Percentiles rank a stretch among this genome's conserved stretches.
Evolutionary conservation across 176 grass and related monocot genomes (phyloP).

Genomic region (Zoysia pacifica): DNA sequence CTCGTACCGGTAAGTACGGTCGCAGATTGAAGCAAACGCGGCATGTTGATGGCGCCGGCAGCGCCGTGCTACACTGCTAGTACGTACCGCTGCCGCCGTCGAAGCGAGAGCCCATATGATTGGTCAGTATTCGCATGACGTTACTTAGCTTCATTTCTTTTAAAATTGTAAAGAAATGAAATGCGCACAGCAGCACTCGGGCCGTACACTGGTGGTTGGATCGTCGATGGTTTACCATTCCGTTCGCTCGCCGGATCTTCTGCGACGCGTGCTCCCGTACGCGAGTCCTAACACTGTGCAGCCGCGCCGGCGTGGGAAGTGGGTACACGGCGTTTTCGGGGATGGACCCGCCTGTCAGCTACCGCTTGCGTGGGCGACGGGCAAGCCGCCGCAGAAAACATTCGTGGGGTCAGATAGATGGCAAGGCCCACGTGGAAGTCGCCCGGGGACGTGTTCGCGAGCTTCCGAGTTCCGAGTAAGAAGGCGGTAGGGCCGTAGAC

Average conservation of each 20-base stretch:
- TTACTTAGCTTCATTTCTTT: too few relatives aligned
- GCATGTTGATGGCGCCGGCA: slow-evolving; percentile 10
- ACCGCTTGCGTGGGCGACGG: not conserved
- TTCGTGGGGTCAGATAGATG: not conserved
- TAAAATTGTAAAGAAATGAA: not conserved
- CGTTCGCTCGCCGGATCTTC: slow-evolving; percentile 19
- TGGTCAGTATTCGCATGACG: slow-evolving; percentile 16
- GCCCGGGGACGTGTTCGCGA: too few relatives aligned
- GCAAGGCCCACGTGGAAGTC: slow-evolving; percentile 2
- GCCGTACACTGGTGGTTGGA: not conserved
- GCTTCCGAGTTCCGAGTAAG: too few relatives aligned
- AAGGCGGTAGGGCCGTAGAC: too few relatives aligned
- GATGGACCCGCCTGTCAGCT: not conserved
- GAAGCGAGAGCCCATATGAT: slow-evolving; percentile 33
- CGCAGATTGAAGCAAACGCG: slow-evolving; percentile 30
- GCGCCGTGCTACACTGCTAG: too few relatives aligned
- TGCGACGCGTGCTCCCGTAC: not conserved
- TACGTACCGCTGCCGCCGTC: not conserved
- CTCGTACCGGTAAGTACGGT: not conserved
- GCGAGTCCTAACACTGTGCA: not conserved
- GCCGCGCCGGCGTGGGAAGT: not conserved
- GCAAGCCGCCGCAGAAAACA: not conserved
- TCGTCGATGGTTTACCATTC: not conserved
- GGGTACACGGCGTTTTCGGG: not conserved
- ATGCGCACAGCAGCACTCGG: not conserved